Conservation (phyloP, 2,329 filamentous ascomycete genomes). For the Alternaria conjuncta region DNA sequence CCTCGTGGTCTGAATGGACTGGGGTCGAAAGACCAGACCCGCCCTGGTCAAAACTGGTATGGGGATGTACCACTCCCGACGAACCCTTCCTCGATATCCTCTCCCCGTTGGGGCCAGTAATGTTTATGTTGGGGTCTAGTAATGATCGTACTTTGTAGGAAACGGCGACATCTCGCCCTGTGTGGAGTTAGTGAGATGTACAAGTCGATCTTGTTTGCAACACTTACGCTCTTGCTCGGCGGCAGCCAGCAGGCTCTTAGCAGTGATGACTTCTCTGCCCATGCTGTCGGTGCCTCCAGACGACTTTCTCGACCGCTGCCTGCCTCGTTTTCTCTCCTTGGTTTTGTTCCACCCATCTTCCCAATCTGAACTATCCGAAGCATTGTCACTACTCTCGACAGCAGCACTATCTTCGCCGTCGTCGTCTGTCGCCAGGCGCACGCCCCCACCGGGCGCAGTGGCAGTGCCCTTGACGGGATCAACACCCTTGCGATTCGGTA, state of each 20-base stretch:
- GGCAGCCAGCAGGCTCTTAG: constrained; percentile 71
- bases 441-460: constrained; percentile 56
- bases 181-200: constrained; percentile 15
- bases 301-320: constrained; percentile 45
- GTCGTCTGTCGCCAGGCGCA: constrained; percentile 61
- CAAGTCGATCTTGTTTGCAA: neutral
- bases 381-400: constrained; percentile 73
- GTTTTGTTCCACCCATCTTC: constrained; percentile 63
- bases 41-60: constrained; percentile 80
- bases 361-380: constrained; percentile 61
- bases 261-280: constrained; percentile 49
- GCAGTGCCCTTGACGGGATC: constrained; percentile 49
- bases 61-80: constrained; percentile 70
- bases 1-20: constrained; percentile 85
- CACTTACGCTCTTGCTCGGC: constrained; percentile 78
- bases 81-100: constrained; percentile 60
- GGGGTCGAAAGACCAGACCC: constrained; percentile 65
- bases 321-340: constrained; percentile 48
- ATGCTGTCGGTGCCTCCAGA: constrained; percentile 45
- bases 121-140: constrained; percentile 70
- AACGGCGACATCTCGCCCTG: constrained; percentile 58
- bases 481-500: constrained; percentile 59
- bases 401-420: constrained; percentile 61
- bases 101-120: constrained; percentile 68
- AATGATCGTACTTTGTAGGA: constrained; percentile 67